phyloP scores from a whole-genome alignment of 2,329 filamentous ascomycete species.

The Cladosporium colombiae region DNA sequence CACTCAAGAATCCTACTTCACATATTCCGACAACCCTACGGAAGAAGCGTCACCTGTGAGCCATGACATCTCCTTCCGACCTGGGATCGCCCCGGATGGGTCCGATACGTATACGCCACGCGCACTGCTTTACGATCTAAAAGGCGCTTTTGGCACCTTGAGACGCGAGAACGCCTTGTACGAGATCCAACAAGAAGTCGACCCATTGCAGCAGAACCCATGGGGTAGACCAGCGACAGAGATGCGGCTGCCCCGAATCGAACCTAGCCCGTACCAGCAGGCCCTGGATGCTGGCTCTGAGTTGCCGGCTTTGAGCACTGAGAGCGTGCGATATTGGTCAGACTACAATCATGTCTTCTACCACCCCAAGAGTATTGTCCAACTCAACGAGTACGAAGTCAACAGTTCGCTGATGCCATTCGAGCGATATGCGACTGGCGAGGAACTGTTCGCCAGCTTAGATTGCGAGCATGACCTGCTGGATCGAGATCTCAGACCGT shows the following conservation, averaged over 20 bases:
- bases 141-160: slow-evolving; percentile 87
- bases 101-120: slow-evolving; percentile 89
- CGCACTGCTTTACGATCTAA: slow-evolving; percentile 91
- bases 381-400: slow-evolving; percentile 84
- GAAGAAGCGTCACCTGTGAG: slow-evolving; percentile 68
- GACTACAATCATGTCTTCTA: slow-evolving; percentile 93
- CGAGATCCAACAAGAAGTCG: slow-evolving; percentile 55
- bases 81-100: slow-evolving; percentile 79
- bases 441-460: slow-evolving; percentile 64
- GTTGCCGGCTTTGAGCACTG: slow-evolving; percentile 64
- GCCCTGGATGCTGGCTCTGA: slow-evolving; percentile 71
- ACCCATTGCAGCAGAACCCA: slow-evolving; percentile 40
- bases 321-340: slow-evolving; percentile 89
- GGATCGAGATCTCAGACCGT: slow-evolving; percentile 85
- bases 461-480: slow-evolving; percentile 75
- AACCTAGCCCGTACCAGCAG: slow-evolving; percentile 73
- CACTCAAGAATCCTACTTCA: slow-evolving; percentile 96
- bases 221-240: slow-evolving; percentile 67
- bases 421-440: slow-evolving; percentile 71
- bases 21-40: slow-evolving; percentile 61
- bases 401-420: slow-evolving; percentile 80
- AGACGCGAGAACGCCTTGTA: slow-evolving; percentile 88
- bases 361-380: slow-evolving; percentile 83
- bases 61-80: slow-evolving; percentile 85
- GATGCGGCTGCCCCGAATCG: slow-evolving; percentile 68